Evolutionary conservation across 495 filamentous ascomycete species (phyloP), one percentile per base, ranked within the genome.

Genomic region (Massariosphaeria phaeospora): DNA sequence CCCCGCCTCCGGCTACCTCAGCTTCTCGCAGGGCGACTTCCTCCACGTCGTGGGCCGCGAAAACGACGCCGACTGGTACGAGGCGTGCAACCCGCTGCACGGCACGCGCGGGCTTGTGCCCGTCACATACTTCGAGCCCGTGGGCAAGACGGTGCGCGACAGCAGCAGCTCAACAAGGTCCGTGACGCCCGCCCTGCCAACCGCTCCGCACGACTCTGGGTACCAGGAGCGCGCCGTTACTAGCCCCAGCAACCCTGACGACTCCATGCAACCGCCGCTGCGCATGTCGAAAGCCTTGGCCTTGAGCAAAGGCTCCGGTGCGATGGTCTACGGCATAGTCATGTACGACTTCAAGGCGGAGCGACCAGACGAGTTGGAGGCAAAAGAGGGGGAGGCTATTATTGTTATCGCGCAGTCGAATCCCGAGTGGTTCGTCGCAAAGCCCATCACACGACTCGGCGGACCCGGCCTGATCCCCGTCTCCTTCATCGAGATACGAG

Each of bases 331-430:
- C 62, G 93, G 93, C 27, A 80, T 97, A 35, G 94, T 98, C 49
- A 84, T 91, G 75, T 98, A 97, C 66, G 94, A 98, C 69, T 98
- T 98, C 71, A 79, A 88, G 52, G 94, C 93, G 0, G 94, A 98
- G 69, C 78, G 94, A 46, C 87, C 91, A 1, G 94, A 97, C 61
- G 93, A 98, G 70, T 70, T 98, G 57, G 91, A 96, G 57, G 94
- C 94, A 23, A 94, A 93, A 69, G 82, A 85, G 40, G 94, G 93
- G 50, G 93, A 98, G 69, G 86, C 89, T 30, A 96, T 98, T 64
- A 96, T 98, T 51, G 90, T 97, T 24, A 97, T 97, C 67, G 93
- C 93, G 33, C 93, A 96, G 70, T 97, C 93, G n/a, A 96, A 97
- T 63, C 90, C 91, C 30, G 93, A 98, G 69, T 98, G 93, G 93